Evolutionary conservation across 176 grass and related monocot genomes (phyloP), one percentile per base, ranked within the genome.

Genomic region (Miscanthus lutarioriparius): DNA sequence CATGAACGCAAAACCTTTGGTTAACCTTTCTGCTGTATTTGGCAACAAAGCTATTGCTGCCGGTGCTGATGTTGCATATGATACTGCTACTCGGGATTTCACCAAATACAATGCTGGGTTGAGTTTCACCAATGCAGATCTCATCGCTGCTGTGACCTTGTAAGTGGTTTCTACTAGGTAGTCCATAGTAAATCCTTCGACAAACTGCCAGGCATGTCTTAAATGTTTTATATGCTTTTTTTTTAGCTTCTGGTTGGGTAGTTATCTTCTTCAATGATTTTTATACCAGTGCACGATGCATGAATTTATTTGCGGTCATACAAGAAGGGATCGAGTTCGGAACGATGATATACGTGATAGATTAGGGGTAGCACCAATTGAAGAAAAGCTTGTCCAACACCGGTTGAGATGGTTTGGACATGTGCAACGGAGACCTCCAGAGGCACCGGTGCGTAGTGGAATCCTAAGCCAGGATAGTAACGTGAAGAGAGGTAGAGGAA

Each of bases 31-130:
- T 77, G 81, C 51, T 83, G 84, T 93, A 28, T 67, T 96, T 38
- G 94, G 91, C 22, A 91, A 72, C 49, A 87, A 82, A 70, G 22
- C 47, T 83, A 13, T 96, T 73, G 85, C 91, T 67, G 78, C 86
- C 51, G 94, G 94, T 87, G 88, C 74, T 81, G 94, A 96, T 62
- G 82, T 89, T 53, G 83, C 89, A 89, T 91, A 87, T 83, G 91
- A 96, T 26, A 89, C 81, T 28, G 81, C 89, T 61, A 84, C 67
- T 71, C 76, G 87, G 59, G 76, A 91, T 72, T 87, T 91, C 53
- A 89, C 75, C 19, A 89, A 91, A 84, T 96, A 84, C 81, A 91
- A 93, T 88, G 86, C 84, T 70, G 94, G 77, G 23, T n/a, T 86
- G 67, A 96, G 81, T 39, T 13, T 90, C 84, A 83, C 70, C 74